Evolutionary conservation across 257 asterid species (phyloP).

Genomic region (Nyctanthes arbortristis): DNA sequence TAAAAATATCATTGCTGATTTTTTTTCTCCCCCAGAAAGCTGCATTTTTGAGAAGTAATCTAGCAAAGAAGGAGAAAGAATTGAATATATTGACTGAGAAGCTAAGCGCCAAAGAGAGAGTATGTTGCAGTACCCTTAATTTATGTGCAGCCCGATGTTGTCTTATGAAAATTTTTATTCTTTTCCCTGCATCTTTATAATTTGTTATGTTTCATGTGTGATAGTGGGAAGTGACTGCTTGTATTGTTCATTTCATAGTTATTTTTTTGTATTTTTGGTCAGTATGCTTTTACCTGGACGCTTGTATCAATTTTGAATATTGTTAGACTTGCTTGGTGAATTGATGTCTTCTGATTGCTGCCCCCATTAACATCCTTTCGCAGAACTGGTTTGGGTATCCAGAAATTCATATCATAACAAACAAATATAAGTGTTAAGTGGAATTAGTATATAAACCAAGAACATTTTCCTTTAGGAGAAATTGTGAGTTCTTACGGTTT

Average conservation of each 20-base stretch:
- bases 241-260: not conserved
- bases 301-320: not conserved
- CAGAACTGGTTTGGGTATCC: not conserved
- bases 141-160: slow-evolving; percentile 8
- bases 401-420: not conserved
- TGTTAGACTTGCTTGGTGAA: not conserved
- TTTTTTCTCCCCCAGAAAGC: slow-evolving; percentile 68
- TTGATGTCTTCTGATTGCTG: slow-evolving; percentile 19
- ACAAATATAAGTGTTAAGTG: not conserved
- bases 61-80: slow-evolving; percentile 68
- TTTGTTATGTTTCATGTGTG: not conserved
- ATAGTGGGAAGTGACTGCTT: not conserved
- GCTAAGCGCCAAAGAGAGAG: slow-evolving; percentile 70
- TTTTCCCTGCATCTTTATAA: slow-evolving; percentile 2
- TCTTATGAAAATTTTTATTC: not conserved
- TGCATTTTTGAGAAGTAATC: slow-evolving; percentile 41
- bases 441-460: not conserved
- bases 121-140: slow-evolving; percentile 44
- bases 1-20: slow-evolving; percentile 18
- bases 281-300: slow-evolving; percentile 15
- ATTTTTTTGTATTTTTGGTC: not conserved
- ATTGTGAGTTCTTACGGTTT: not conserved
- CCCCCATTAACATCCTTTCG: not conserved
- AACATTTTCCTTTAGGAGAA: not conserved
- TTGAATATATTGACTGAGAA: slow-evolving; percentile 55